These are phyloP conservation scores for Candida hungchunana DNA, from an alignment of 805 yeast genomes.

Conservation along the genomic window DNA sequence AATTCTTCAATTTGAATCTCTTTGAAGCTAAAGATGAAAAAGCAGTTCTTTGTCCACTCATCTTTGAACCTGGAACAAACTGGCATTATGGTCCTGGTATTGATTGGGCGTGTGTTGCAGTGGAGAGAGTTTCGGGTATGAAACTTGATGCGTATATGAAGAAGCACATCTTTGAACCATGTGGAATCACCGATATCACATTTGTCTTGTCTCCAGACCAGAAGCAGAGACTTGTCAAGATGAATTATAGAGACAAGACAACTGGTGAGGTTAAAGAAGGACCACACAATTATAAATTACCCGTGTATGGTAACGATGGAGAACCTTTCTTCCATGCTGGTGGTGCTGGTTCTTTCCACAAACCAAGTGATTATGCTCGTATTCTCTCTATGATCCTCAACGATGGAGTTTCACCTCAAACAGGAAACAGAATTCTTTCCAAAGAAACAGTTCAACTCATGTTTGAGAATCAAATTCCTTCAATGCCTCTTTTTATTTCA, in stretches of 20 bases:
- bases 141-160: constrained; percentile 28
- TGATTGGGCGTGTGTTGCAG: constrained; percentile 35
- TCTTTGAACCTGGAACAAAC: constrained; percentile 34
- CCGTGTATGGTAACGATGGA: background rate
- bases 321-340: constrained; percentile 30
- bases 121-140: constrained; percentile 29
- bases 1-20: constrained; percentile 16
- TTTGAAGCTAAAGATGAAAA: constrained; percentile 12
- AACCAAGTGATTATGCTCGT: constrained; percentile 36
- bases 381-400: constrained; percentile 37
- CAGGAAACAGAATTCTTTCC: background rate
- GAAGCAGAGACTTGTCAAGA: constrained; percentile 21
- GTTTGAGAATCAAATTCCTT: constrained; percentile 31
- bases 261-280: constrained; percentile 7
- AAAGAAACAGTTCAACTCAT: constrained; percentile 32
- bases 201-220: constrained; percentile 23
- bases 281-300: background rate
- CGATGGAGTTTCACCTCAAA: constrained; percentile 35
- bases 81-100: constrained; percentile 34
- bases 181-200: constrained; percentile 27
- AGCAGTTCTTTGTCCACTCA: constrained; percentile 24
- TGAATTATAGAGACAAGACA: constrained; percentile 20
- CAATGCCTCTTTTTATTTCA: constrained; percentile 17
- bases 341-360: constrained; percentile 41
- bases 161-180: constrained; percentile 29